Conservation (phyloP, 768 basidiomycete species). For the Mycena epipterygia region DNA sequence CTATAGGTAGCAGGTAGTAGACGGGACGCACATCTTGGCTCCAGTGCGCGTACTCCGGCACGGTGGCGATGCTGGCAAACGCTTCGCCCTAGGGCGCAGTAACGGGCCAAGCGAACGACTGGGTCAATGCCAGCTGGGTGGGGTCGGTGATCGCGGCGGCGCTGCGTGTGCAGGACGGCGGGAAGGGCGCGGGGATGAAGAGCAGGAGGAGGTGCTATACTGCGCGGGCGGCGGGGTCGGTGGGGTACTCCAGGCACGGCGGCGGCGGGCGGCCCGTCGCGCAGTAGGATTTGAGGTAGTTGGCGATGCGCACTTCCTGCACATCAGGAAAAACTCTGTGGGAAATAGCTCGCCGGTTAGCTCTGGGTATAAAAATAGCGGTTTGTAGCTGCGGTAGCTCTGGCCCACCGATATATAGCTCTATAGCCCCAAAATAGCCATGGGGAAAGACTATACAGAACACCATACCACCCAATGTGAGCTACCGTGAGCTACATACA, state of each 20-base stretch:
- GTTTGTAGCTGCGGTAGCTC: no score
- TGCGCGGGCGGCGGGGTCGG: slow-evolving; percentile 47
- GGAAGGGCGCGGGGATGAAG: slow-evolving; percentile 48
- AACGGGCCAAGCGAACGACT: slow-evolving; percentile 45
- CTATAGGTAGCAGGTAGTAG: no score
- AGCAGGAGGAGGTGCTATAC: slow-evolving; percentile 54
- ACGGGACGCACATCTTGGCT: slow-evolving; percentile 49
- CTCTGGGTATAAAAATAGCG: no score
- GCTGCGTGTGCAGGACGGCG: background rate
- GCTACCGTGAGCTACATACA: no score
- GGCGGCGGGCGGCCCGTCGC: slow-evolving; percentile 49
- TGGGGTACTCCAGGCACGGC: slow-evolving; percentile 52
- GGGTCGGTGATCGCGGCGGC: slow-evolving; percentile 23
- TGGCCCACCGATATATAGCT: no score
- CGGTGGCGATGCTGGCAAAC: slow-evolving; percentile 48
- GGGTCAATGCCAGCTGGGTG: slow-evolving; percentile 40
- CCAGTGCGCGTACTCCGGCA: slow-evolving; percentile 43
- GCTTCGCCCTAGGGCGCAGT: slow-evolving; percentile 30
- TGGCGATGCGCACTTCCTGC: slow-evolving; percentile 54
- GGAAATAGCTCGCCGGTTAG: no score
- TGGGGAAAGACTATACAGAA: no score
- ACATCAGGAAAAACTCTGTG: no score
- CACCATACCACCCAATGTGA: no score
- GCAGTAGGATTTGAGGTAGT: slow-evolving; percentile 54
- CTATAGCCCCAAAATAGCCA: no score